phyloP scores from a whole-genome alignment of 2,329 filamentous ascomycete species.

The Sporothrix phasma region DNA sequence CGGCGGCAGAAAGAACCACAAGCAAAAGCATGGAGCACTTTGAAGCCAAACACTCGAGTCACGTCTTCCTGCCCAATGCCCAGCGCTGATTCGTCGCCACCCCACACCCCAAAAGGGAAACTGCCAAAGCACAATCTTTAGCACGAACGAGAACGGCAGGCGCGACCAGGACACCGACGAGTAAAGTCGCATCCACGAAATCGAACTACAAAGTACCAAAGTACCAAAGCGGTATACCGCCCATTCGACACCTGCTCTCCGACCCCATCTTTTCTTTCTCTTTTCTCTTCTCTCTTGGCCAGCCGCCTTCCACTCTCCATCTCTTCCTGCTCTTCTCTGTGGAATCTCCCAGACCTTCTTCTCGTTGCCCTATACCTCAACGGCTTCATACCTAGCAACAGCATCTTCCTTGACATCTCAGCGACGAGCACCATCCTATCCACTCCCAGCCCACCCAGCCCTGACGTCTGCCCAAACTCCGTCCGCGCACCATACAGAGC shows the following conservation, averaged over 20 bases:
- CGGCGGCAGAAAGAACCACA: too few species aligned
- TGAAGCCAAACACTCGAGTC: too few species aligned
- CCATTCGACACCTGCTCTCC: background rate
- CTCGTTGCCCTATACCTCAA: background rate
- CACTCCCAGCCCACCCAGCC: background rate
- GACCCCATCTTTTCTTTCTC: too few species aligned
- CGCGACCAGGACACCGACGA: background rate
- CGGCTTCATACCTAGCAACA: background rate
- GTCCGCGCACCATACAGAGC: background rate
- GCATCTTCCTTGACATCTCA: background rate
- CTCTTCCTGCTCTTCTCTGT: background rate
- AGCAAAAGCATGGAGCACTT: too few species aligned
- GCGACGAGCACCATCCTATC: background rate
- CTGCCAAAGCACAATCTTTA: background rate
- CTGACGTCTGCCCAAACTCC: background rate
- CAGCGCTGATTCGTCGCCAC: too few species aligned
- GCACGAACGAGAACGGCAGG: conserved; percentile 4
- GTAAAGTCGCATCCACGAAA: too few species aligned
- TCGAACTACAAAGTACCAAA: background rate
- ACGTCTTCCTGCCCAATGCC: too few species aligned
- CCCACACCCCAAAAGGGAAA: too few species aligned
- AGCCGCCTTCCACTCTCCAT: background rate
- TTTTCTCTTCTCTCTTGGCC: background rate
- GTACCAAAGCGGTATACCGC: background rate
- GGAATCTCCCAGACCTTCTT: background rate